These are phyloP conservation scores for Colletotrichum phormii DNA, from an alignment of 2,329 filamentous ascomycete genomes.

Conservation along the genomic window DNA sequence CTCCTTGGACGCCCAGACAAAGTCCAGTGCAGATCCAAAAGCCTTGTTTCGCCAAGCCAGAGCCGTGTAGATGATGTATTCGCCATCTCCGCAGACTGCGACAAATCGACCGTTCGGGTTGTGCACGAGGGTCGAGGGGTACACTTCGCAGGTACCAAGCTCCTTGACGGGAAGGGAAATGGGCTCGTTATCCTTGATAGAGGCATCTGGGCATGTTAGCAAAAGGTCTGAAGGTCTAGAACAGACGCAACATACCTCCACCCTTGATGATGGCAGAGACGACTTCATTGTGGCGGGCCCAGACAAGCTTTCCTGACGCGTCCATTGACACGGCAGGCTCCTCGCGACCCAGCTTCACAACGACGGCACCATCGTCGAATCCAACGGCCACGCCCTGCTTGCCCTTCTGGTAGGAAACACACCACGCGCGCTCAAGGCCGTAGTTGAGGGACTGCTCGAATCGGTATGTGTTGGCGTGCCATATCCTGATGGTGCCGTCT, in stretches of 20 bases:
- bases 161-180: constrained; percentile 93
- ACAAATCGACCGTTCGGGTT: constrained; percentile 96
- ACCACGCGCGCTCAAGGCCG: constrained; percentile 96
- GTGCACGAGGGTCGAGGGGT: constrained; percentile 92
- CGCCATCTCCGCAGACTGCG: constrained; percentile 86
- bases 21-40: constrained; percentile 94
- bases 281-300: constrained; percentile 95
- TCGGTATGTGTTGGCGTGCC: constrained; percentile 98
- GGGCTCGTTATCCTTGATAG: constrained; percentile 87
- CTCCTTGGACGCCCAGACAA: constrained; percentile 96
- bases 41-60: constrained; percentile 97
- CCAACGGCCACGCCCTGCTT: constrained; percentile 95
- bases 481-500: constrained; percentile 97
- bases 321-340: constrained; percentile 99
- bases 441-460: constrained; percentile 97
- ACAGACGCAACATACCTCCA: constrained; percentile 62
- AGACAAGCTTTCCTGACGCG: constrained; percentile 92
- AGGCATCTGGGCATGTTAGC: constrained; percentile 68
- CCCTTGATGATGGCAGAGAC: constrained; percentile 96
- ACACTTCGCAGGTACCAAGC: constrained; percentile 94
- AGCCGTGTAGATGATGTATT: constrained; percentile 99
- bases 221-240: neutral
- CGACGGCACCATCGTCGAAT: constrained; percentile 97
- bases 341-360: constrained; percentile 97
- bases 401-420: constrained; percentile 93